Base-by-base conservation (phyloP, 2,329 filamentous ascomycete genomes). In the Colletotrichum agaves region DNA sequence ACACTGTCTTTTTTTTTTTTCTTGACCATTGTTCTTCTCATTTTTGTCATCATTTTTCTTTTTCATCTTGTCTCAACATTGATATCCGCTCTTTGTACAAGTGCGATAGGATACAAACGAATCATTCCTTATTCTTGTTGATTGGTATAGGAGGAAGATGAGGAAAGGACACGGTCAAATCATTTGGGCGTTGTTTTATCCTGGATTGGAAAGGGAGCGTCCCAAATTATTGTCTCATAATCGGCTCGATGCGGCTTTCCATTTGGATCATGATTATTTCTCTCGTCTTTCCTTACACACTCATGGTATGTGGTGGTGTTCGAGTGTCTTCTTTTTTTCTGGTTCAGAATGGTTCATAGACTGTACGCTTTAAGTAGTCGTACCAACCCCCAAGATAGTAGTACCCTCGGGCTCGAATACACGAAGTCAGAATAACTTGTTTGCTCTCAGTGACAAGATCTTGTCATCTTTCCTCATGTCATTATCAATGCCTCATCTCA, bases 21-120 rank as follows among this genome's bases (percentile, higher is more conserved):
- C 21, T 64, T 56, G 37, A 50, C 33, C 19, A 61, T 59, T 58
- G 43, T 39, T 52, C 44, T 52, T 57, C 43, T 4, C 31, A 27
- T 57, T 62, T 60, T 67, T 63, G 52, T 63, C 47, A 61, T 56
- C 60, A 35, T 60, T 57, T 69, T 50, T 46, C 47, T 53, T 52
- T 41, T 46, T 35, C 47, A 61, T 46, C 27, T 33, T 68, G 61
- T 68, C 61, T 65, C 50, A 65, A 47, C 65, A 68, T 65, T 64
- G 65, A 68, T 68, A 68, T 68, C 65, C 53, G 65, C 61, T 68
- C 65, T 52, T 47, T 68, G 53, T 65, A 68, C 61, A 65, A 65
- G 47, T 60, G 55, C 61, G 65, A 49, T 33, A 62, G n/a, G 27
- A 62, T 37, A 47, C 59, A 53, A 37, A 65, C 55, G 65, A 65